These are phyloP conservation scores for Biscutella auriculata DNA, from an alignment of 441 rosid genomes.

Conservation along the genomic window DNA sequence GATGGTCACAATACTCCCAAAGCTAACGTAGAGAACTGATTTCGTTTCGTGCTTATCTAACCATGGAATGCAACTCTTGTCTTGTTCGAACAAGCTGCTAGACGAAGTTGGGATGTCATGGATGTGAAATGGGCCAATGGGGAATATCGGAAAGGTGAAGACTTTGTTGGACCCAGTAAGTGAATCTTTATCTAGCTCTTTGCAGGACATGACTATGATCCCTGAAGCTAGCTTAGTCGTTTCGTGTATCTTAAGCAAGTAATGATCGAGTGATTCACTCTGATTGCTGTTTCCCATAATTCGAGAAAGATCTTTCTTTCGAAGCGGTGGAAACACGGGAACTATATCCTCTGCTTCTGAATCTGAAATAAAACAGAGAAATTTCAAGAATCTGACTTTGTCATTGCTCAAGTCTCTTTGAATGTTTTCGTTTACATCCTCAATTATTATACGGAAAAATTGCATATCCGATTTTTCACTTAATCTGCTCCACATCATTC, in stretches of 20 bases:
- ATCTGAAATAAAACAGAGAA: conserved; percentile 7
- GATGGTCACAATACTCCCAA: conserved; percentile 21
- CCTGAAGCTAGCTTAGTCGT: conserved; percentile 22
- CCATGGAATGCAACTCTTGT: conserved; percentile 28
- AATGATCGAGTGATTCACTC: background rate
- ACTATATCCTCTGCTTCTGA: conserved; percentile 18
- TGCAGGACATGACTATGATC: conserved; percentile 25
- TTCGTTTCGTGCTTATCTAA: conserved; percentile 11
- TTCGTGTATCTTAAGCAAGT: conserved; percentile 10
- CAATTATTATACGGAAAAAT: too few relatives aligned
- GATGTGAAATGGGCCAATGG: conserved; percentile 18
- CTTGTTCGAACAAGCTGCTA: conserved; percentile 22
- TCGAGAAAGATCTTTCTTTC: conserved; percentile 22
- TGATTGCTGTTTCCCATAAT: conserved; percentile 2
- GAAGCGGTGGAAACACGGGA: conserved; percentile 21
- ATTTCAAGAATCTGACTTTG: too few relatives aligned
- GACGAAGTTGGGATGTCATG: conserved; percentile 11
- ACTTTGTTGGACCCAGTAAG: conserved; percentile 8
- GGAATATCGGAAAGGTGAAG: conserved; percentile 14
- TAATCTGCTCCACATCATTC: too few relatives aligned
- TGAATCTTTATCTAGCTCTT: conserved; percentile 27
- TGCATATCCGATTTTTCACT: too few relatives aligned
- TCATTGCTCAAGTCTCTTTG: too few relatives aligned
- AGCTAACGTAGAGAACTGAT: conserved; percentile 27
- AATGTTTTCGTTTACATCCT: too few relatives aligned